phyloP scores from a whole-genome alignment of 345 rosid species.

The Heritiera littoralis region DNA sequence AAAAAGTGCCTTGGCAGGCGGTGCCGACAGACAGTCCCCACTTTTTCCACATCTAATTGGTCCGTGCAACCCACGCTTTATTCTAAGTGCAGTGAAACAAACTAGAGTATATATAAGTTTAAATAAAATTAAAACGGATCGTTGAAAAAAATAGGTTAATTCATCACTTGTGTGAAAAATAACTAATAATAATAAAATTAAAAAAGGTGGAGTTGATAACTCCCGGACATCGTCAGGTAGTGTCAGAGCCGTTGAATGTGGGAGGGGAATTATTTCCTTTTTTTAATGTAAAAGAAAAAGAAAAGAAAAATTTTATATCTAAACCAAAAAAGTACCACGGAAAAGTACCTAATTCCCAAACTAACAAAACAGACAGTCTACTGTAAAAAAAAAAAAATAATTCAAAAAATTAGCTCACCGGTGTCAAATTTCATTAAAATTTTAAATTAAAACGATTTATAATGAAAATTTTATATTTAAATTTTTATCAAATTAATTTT shows the following conservation, averaged over 20 bases:
- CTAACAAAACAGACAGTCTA: too few species aligned
- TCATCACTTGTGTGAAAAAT: too few species aligned
- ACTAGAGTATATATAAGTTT: background rate
- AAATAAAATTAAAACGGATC: background rate
- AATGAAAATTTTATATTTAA: too few species aligned
- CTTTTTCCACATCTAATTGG: conserved; percentile 17
- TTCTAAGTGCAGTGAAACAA: background rate
- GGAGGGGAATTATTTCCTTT: background rate
- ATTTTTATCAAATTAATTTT: too few species aligned
- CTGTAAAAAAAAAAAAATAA: too few species aligned
- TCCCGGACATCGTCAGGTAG: background rate
- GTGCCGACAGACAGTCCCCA: background rate
- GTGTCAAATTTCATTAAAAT: too few species aligned
- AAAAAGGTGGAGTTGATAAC: background rate
- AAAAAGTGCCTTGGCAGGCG: background rate
- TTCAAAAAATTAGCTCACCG: too few species aligned
- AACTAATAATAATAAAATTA: too few species aligned
- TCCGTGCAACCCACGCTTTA: conserved; percentile 2
- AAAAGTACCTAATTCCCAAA: background rate
- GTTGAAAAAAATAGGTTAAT: background rate
- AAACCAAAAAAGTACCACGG: background rate
- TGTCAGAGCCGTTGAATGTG: conserved; percentile 5
- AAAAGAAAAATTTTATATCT: background rate
- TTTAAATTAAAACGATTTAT: too few species aligned
- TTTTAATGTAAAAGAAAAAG: background rate